Evolutionary conservation across 306 rosid species (phyloP), one percentile per base, ranked within the genome.

Genomic region (Dalbergia cochinchinensis): DNA sequence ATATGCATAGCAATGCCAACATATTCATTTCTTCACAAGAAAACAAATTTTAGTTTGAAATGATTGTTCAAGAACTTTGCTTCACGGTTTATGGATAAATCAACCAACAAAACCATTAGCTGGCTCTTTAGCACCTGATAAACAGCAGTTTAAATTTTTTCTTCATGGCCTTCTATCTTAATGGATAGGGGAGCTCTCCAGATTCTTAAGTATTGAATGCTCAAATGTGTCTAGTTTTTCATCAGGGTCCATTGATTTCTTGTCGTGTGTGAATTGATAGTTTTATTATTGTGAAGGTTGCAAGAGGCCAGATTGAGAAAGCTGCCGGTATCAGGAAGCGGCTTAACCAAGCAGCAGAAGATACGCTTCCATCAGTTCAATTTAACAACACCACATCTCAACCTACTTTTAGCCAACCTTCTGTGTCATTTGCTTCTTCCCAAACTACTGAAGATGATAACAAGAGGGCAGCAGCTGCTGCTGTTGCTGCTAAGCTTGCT

Each of bases 401-500:
- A 76, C 80, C 82, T 51, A 72, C 86, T 67, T 86, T 71, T 75
- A 59, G 54, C 11, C 94, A 88, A 70, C 74, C 91, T 65, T 54
- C 85, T 67, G 19, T 20, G 47, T 79, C 98, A 64, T 90, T 82
- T 87, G 81, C 87, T 53, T 79, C 92, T 69, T 80, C 81, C 26
- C 88, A 86, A 86, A 78, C 83, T 74, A 67, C 87, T 63, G 97
- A 94, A 59, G 98, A 94, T 73, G 97, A 94, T 70, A 88, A 85
- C 86, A 94, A 92, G 81, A 93, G 85, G 80, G 91, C 96, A 37
- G 94, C 89, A 0, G 94, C 98, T 0, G 97, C 97, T 5, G 98
- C 97, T 5, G 92, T 94, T 76, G 97, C 92, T 83, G 98, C 98
- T 54, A 94, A 92, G 83, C 91, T 94, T 77, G 95, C 98, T 42